These are phyloP conservation scores for Hyphopichia homilentoma DNA, from an alignment of 805 yeast species.

Conservation along the genomic window DNA sequence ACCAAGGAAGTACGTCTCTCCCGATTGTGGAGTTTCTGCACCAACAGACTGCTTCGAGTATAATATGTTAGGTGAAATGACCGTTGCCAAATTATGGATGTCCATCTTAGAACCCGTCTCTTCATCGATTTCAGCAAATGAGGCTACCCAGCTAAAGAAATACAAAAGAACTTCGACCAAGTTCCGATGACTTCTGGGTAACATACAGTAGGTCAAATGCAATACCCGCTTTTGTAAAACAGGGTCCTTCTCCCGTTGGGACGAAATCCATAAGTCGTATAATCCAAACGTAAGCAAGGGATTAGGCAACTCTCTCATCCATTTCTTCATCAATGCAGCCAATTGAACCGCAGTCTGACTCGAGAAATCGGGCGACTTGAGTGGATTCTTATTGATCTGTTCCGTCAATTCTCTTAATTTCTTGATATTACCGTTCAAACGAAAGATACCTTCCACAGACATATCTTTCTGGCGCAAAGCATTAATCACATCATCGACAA, in stretches of 20 bases:
- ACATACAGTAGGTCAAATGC: conserved; percentile 65
- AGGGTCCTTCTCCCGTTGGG: conserved; percentile 50
- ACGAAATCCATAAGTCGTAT: conserved; percentile 73
- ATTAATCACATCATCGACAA: conserved; percentile 80
- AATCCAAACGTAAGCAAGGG: conserved; percentile 78
- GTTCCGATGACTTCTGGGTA: conserved; percentile 81
- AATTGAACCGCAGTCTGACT: conserved; percentile 84
- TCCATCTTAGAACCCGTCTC: conserved; percentile 91
- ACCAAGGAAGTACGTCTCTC: conserved; percentile 80
- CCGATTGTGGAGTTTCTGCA: conserved; percentile 26
- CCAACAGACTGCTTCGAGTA: conserved; percentile 47
- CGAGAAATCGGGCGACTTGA: conserved; percentile 63
- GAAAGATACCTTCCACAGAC: conserved; percentile 93
- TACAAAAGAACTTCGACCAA: conserved; percentile 79
- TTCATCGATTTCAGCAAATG: conserved; percentile 90
- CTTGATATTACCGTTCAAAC: conserved; percentile 93
- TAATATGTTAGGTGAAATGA: conserved; percentile 86
- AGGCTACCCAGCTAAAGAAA: conserved; percentile 92
- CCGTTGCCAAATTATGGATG: conserved; percentile 91
- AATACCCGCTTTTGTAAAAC: conserved; percentile 49
- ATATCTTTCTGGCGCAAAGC: conserved; percentile 87
- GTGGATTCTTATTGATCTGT: conserved; percentile 69
- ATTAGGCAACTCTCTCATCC: conserved; percentile 87
- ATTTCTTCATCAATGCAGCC: conserved; percentile 89
- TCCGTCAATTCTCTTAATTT: conserved; percentile 70